These are phyloP conservation scores for Rossbeevera mucosa DNA, from an alignment of 768 basidiomycete species.

Conservation along the genomic window DNA sequence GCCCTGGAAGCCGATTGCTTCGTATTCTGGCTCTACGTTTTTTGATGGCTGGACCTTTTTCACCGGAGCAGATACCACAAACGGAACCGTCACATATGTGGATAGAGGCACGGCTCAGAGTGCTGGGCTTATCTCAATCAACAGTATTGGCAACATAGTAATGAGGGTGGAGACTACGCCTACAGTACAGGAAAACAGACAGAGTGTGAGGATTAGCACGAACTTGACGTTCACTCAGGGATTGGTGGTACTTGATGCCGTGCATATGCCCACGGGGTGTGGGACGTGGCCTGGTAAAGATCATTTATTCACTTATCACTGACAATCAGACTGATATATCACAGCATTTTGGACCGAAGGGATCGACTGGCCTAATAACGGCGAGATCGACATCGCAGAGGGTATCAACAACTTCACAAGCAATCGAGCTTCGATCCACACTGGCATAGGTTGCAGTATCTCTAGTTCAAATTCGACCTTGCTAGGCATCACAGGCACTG, in stretches of 20 bases:
- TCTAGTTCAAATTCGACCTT: constrained; percentile 41
- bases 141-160: constrained; percentile 66
- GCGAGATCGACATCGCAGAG: constrained; percentile 84
- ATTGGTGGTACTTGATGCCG: constrained; percentile 75
- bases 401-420: constrained; percentile 77
- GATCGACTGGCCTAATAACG: constrained; percentile 42
- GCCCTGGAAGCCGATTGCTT: constrained; percentile 55
- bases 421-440: constrained; percentile 82
- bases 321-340: not conserved
- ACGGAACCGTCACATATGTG: constrained; percentile 66
- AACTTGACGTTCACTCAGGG: constrained; percentile 55
- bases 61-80: constrained; percentile 66
- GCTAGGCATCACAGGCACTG: constrained; percentile 56
- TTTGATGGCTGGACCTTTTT: constrained; percentile 82
- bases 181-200: constrained; percentile 59
- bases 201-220: constrained; percentile 75
- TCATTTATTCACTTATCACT: not conserved
- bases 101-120: constrained; percentile 55
- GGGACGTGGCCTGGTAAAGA: constrained; percentile 69
- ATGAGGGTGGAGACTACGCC: constrained; percentile 89
- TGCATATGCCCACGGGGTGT: constrained; percentile 89
- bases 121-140: constrained; percentile 61
- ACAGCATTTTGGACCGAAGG: constrained; percentile 50
- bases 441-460: constrained; percentile 64
- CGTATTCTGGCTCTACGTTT: constrained; percentile 65